Percentiles rank a stretch among this genome's conserved stretches.
Evolutionary conservation across 2,329 filamentous ascomycete species (phyloP).

Genomic region (Pseudogymnoascus sp.): DNA sequence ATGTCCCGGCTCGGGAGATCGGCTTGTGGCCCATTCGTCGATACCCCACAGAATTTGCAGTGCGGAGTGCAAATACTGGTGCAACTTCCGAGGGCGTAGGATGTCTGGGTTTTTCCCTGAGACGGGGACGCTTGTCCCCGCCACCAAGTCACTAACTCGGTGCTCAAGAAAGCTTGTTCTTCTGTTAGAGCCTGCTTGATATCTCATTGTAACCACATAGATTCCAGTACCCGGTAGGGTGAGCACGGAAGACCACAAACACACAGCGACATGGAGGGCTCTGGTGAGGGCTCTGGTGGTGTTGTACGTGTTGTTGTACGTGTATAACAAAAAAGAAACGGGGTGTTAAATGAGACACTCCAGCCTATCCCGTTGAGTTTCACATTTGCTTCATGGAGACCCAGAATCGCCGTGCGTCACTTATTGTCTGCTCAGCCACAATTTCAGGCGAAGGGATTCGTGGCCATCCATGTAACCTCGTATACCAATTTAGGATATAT

Average conservation of each 20-base stretch:
- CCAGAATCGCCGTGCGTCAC: not conserved
- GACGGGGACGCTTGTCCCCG: not conserved
- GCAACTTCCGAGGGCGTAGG: not conserved
- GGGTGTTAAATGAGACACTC: not conserved
- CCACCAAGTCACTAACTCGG: not conserved
- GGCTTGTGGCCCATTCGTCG: not conserved
- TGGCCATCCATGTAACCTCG: not conserved
- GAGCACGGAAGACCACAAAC: not conserved
- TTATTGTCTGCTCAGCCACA: not conserved
- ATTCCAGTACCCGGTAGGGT: not conserved
- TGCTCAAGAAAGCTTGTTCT: not conserved
- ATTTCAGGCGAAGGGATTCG: not conserved
- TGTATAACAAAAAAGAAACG: not conserved
- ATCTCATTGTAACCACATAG: not conserved
- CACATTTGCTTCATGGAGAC: not conserved
- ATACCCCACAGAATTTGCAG: not conserved
- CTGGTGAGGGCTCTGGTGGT: too few relatives aligned
- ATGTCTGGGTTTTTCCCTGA: not conserved
- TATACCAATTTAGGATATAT: not conserved
- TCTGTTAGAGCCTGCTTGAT: not conserved
- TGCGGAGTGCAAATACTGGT: not conserved
- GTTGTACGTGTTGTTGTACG: too few relatives aligned
- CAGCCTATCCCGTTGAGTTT: not conserved
- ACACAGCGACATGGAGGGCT: not conserved
- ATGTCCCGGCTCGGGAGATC: not conserved